Evolutionary conservation across 371 early-diverging fungal species (phyloP), one percentile per base, ranked within the genome.

Genomic region (Rhizopus microsporus): DNA sequence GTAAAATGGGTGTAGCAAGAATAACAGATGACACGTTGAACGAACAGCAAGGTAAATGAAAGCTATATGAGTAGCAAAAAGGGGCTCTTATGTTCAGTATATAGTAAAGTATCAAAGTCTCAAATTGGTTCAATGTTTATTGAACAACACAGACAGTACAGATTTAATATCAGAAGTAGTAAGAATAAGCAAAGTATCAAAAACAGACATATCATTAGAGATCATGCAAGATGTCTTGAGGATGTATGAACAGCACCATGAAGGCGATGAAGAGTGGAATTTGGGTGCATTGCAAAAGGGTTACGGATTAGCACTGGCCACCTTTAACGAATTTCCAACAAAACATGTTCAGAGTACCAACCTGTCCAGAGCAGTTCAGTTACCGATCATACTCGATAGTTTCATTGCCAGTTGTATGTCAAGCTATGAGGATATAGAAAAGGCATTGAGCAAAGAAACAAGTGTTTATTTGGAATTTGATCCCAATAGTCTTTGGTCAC

Each of bases 151-250:
- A 7, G 74, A 74, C 35, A 60, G 62, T 42, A 46, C 66, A 10
- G 78, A 78, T 56, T 51, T 78, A 17, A 63, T 73, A 50, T 68
- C 78, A 1, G 74, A 75, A 42, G 52, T 75, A 13, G 60, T 68
- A 3, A 60, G 72, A 9, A 46, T 68, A 23, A 50, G 57, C 34
- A 42, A 52, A 17, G 15, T 46, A 10, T 53, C 67, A 5, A 16
- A 32, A 23, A 23, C 57, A 71, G 72, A 65, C 34, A 51, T 54
- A 35, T 50, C 61, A 5, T 56, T 67, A 33, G 40, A 42, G 8
- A 50, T 75, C 7, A 23, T 72, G 2, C 45, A 58, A 3, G 43
- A 62, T 30, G 68, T 64, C 5, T 43, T 75, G 38, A 43, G 33
- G 10, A 31, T 53, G 1, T 69, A 68, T 33, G 63, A 72, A 44